A percentile compares a stretch with the other conserved stretches of the same genome.
phyloP scores from a whole-genome alignment of 176 grass and related monocot species.

The Cocos nucifera region DNA sequence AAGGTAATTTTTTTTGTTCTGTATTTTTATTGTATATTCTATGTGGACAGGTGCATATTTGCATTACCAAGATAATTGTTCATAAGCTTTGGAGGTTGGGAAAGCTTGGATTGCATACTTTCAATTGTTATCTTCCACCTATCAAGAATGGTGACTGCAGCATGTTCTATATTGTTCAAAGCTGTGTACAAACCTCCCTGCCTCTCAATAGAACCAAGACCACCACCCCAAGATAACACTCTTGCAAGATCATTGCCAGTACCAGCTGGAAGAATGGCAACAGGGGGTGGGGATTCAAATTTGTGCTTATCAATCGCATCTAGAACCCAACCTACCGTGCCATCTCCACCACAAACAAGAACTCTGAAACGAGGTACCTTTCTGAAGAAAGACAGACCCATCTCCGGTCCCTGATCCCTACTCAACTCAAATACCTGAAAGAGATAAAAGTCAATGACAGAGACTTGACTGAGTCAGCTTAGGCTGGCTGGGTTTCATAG shows the following conservation, averaged over 20 bases:
- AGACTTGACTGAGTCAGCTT: neutral
- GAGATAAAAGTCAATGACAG: constrained; percentile 1
- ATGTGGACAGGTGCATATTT: too few relatives aligned
- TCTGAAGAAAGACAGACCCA: constrained; percentile 51
- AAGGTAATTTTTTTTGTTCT: neutral
- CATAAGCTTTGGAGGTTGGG: constrained; percentile 49
- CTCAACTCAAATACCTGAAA: constrained; percentile 74
- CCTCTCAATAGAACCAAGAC: constrained; percentile 59
- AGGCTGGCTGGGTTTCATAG: too few relatives aligned
- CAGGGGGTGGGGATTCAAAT: constrained; percentile 66
- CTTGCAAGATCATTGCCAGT: constrained; percentile 82
- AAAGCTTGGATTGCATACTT: constrained; percentile 36
- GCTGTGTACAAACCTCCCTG: constrained; percentile 49
- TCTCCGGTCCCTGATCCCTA: constrained; percentile 67
- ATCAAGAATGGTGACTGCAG: constrained; percentile 65
- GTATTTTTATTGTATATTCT: too few relatives aligned
- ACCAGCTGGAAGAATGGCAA: constrained; percentile 81
- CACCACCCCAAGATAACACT: constrained; percentile 67
- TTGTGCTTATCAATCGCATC: constrained; percentile 84
- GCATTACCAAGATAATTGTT: constrained; percentile 75
- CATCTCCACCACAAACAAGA: constrained; percentile 90
- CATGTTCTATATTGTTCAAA: constrained; percentile 58
- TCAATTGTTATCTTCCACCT: constrained; percentile 64
- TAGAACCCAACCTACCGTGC: constrained; percentile 65
- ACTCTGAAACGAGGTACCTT: constrained; percentile 77